Evolutionary conservation across 305 asterid species (phyloP).

Genomic region (Solanum hybrid): DNA sequence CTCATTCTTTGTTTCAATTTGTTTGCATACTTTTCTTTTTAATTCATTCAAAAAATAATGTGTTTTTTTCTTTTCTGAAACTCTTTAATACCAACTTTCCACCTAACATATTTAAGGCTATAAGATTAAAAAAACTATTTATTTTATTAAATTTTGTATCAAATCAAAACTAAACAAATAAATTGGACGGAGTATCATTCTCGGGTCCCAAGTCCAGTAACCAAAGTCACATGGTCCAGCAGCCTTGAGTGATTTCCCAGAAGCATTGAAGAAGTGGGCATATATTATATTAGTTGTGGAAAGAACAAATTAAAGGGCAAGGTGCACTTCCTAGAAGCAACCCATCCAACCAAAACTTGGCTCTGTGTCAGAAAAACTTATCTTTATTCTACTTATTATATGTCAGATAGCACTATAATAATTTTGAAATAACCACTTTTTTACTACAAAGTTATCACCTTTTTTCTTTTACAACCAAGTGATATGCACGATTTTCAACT

Average conservation of each 20-base stretch:
- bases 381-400: not conserved
- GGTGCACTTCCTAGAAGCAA: not conserved
- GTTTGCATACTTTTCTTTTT: no score
- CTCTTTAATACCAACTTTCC: not conserved
- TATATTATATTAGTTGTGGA: not conserved
- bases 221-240: not conserved
- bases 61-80: no score
- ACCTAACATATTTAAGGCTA: no score
- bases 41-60: no score
- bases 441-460: not conserved
- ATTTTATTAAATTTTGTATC: no score
- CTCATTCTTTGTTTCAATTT: no score
- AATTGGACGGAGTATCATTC: no score
- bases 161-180: no score
- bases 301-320: not conserved
- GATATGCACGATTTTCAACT: not conserved
- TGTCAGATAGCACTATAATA: not conserved
- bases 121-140: no score
- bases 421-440: not conserved
- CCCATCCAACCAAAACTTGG: not conserved
- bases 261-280: not conserved
- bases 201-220: not conserved
- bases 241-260: not conserved
- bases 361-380: not conserved
- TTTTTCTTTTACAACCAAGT: not conserved